These are phyloP conservation scores for Macrotyloma uniflorum DNA, from an alignment of 306 rosid species.

Conservation along the genomic window DNA sequence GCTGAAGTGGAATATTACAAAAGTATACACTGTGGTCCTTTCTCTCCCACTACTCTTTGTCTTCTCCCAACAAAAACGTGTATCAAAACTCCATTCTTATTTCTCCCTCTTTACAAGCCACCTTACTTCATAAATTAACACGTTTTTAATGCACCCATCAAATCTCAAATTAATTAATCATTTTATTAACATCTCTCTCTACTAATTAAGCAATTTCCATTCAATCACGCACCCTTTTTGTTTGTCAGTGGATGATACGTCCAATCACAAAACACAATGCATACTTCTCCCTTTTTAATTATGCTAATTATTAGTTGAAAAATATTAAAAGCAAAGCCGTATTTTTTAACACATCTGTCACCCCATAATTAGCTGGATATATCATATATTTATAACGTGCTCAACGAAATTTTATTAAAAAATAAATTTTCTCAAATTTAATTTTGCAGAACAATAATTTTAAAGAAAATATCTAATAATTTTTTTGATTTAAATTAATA, in stretches of 20 bases:
- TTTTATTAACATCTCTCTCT: not conserved
- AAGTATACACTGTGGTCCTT: conserved; percentile 23
- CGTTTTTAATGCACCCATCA: conserved; percentile 19
- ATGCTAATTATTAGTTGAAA: too few relatives aligned
- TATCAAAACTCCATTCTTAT: not conserved
- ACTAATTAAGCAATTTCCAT: not conserved
- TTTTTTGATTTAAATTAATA: too few relatives aligned
- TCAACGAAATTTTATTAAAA: too few relatives aligned
- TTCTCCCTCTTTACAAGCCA: not conserved
- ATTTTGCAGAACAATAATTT: too few relatives aligned
- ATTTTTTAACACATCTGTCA: too few relatives aligned
- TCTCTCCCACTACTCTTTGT: conserved; percentile 22
- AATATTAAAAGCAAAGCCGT: too few relatives aligned
- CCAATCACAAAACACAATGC: too few relatives aligned
- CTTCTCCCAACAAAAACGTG: conserved; percentile 25
- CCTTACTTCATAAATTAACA: not conserved
- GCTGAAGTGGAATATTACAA: not conserved
- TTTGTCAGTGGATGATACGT: not conserved
- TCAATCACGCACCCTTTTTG: conserved; percentile 19
- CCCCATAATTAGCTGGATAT: too few relatives aligned
- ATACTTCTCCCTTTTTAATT: too few relatives aligned
- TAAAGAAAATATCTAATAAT: too few relatives aligned
- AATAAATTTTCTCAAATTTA: too few relatives aligned
- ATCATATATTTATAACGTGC: too few relatives aligned
- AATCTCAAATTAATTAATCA: not conserved